A percentile compares a stretch with the other conserved stretches of the same genome.
Conservation (phyloP, 2,329 filamentous ascomycete species). For the Stagonosporopsis tanaceti region DNA sequence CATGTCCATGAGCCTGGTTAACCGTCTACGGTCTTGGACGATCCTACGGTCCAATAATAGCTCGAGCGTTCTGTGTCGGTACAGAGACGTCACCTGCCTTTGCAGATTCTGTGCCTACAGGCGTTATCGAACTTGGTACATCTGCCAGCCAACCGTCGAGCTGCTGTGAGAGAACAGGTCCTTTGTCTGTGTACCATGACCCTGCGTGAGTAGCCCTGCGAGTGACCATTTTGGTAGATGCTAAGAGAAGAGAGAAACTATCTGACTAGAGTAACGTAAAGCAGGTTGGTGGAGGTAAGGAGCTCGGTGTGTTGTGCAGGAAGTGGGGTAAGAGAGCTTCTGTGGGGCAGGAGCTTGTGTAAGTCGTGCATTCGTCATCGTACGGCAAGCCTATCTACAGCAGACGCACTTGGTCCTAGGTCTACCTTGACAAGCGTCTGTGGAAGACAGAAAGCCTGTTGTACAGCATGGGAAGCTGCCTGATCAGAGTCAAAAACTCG, state of each 20-base stretch:
- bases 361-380: slow-evolving; percentile 19
- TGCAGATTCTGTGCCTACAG: slow-evolving; percentile 59
- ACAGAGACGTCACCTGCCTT: slow-evolving; percentile 55
- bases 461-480: not conserved
- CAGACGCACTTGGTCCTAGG: not conserved
- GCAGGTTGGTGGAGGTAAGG: not conserved
- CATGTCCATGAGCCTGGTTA: slow-evolving; percentile 39
- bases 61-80: slow-evolving; percentile 76
- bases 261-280: not conserved
- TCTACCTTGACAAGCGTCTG: not conserved
- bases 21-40: slow-evolving; percentile 1
- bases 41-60: slow-evolving; percentile 91
- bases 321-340: slow-evolving; percentile 23
- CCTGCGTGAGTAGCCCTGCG: slow-evolving; percentile 79
- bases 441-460: not conserved
- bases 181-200: slow-evolving; percentile 80
- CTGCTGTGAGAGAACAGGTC: slow-evolving; percentile 67
- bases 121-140: slow-evolving; percentile 73
- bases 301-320: slow-evolving; percentile 6
- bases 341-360: slow-evolving; percentile 25
- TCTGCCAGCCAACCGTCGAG: slow-evolving; percentile 77
- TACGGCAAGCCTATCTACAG: not conserved
- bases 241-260: not conserved
- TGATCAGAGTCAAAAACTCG: not conserved
- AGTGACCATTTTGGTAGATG: slow-evolving; percentile 38